These are phyloP conservation scores for Malassezia equina DNA, from an alignment of 1,284 basidiomycete species.

Conservation along the genomic window DNA sequence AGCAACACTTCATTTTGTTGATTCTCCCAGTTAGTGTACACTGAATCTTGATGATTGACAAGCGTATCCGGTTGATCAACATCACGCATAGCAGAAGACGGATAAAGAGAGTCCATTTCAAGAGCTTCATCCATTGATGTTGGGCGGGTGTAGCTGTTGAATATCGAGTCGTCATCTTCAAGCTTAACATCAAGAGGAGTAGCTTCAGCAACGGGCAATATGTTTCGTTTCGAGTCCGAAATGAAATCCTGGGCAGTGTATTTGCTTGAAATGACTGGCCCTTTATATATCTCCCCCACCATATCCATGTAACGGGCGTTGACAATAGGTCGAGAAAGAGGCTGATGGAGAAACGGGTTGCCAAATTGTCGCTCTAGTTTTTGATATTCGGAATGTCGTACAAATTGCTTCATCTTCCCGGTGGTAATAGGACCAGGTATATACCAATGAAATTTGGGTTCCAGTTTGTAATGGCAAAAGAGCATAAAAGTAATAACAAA, in stretches of 20 bases:
- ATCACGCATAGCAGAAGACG: neutral
- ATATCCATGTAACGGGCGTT: constrained; percentile 36
- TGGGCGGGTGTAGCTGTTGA: neutral
- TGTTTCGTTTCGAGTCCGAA: neutral
- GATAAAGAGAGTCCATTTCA: neutral
- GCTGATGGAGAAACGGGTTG: constrained; percentile 40
- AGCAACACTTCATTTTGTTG: neutral
- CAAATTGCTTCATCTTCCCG: constrained; percentile 27
- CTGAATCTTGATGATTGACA: neutral
- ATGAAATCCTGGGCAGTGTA: neutral
- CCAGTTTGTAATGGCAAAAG: constrained; percentile 35
- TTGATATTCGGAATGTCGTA: constrained; percentile 33
- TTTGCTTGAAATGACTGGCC: constrained; percentile 12
- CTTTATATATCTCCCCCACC: constrained; percentile 35
- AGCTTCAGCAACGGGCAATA: neutral
- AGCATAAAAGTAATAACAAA: constrained; percentile 39
- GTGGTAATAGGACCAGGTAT: constrained; percentile 34
- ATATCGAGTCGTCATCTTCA: neutral
- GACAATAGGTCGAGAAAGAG: constrained; percentile 42
- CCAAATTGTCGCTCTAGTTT: constrained; percentile 44
- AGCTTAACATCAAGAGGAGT: neutral
- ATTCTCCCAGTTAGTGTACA: neutral
- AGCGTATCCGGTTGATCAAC: neutral
- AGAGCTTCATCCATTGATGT: neutral
- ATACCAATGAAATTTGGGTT: constrained; percentile 42